Base-by-base conservation (phyloP, 1,284 basidiomycete genomes). In the Salmacisia buchloeana region DNA sequence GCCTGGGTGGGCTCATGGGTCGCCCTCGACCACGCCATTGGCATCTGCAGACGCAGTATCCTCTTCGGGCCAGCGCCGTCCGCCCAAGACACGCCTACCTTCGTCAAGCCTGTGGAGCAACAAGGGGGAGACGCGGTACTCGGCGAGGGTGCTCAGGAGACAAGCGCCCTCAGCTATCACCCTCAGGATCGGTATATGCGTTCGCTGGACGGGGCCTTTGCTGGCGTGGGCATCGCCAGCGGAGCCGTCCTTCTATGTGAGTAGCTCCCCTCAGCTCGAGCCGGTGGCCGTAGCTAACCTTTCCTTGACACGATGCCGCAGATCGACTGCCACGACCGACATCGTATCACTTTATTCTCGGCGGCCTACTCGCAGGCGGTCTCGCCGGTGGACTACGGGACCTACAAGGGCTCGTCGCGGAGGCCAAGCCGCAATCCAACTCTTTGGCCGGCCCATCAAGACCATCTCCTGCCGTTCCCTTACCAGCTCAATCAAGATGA, bases 1-100 rank as follows among this genome's bases (percentile, higher is more conserved):
- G 61, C 70, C 2, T 77, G 75, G 74, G 70, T 69, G 7, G 68
- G 63, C 0, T 71, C 68, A 1, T 78, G 69, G 59, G 72, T 74
- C 29, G 38, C 72, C 7, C 67, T 74, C 1, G 76, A 78, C 49
- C 29, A 54, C 15, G 49, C 27, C 13, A 54, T 29, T 12, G 23
- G 29, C 6, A 9, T 33, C 49, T 54, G 49, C 21, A 27, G 49
- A n/a, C 27, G 49, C 13, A 54, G 27, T 2, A 12, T 54, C 49
- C 49, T 54, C 49, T 54, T 31, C 49, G 49, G 49, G 31, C 49
- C 49, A 4, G 15, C 49, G 1, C 13, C 49, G 12, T 31, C 49
- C 10, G 10, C 36, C 36, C 36, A 10, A 12, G 10, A 12, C 36
- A n/a, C 36, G 36, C 36, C 36, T n/a, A n/a, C 36, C 10, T 38